Percentiles rank a stretch among this genome's conserved stretches.
Conservation (phyloP, 139 green algal species). For the Cymbomonas tetramitiformis region DNA sequence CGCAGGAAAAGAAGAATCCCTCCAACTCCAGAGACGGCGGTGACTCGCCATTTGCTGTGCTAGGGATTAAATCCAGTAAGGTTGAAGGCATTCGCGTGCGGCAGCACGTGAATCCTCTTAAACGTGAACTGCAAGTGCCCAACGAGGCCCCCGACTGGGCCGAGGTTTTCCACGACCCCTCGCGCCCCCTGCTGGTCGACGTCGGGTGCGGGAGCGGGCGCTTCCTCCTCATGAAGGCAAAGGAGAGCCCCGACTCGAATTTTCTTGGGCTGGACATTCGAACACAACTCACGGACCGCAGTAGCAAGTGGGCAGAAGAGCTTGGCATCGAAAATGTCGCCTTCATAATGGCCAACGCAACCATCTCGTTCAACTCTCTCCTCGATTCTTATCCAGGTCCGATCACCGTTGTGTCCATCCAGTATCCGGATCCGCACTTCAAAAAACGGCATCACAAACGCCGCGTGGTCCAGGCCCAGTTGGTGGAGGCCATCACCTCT, state of each 20-base stretch:
- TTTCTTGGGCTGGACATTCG: constrained; percentile 72
- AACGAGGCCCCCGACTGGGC: constrained; percentile 31
- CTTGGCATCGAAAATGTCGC: constrained; percentile 36
- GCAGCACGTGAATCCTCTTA: constrained; percentile 21
- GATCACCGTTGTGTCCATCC: constrained; percentile 37
- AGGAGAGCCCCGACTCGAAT: constrained; percentile 32
- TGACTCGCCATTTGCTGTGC: too few relatives aligned
- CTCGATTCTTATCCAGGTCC: constrained; percentile 47
- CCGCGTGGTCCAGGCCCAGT: constrained; percentile 54
- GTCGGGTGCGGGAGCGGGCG: constrained; percentile 62
- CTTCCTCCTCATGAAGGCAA: constrained; percentile 47
- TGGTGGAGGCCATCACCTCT: constrained; percentile 26
- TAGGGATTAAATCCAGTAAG: too few relatives aligned
- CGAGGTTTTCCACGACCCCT: constrained; percentile 33
- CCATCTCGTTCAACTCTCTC: constrained; percentile 43
- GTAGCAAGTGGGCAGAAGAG: constrained; percentile 26
- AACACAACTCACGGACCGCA: constrained; percentile 49
- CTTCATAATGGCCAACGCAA: constrained; percentile 66
- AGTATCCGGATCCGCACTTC: constrained; percentile 84
- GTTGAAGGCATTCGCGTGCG: constrained; percentile 10
- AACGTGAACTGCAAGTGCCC: constrained; percentile 9
- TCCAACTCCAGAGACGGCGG: too few relatives aligned
- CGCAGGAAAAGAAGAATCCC: too few relatives aligned
- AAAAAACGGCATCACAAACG: constrained; percentile 72
- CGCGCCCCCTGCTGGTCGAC: constrained; percentile 56